These are phyloP conservation scores for Lachancea quebecensis DNA, from an alignment of 805 yeast genomes.

Conservation along the genomic window DNA sequence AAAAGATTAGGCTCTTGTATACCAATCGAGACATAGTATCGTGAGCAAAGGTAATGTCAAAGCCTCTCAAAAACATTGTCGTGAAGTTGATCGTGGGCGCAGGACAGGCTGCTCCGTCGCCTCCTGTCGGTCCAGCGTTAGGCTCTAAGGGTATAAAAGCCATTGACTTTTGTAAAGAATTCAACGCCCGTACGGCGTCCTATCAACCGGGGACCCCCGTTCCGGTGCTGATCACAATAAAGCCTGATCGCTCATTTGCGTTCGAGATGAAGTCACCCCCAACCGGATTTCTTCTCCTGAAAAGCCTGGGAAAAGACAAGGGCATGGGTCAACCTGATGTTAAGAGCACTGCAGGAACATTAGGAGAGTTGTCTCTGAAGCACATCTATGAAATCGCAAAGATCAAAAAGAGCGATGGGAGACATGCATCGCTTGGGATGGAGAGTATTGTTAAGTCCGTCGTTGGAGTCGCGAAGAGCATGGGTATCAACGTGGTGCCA, in stretches of 20 bases:
- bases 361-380: constrained; percentile 70
- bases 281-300: constrained; percentile 75
- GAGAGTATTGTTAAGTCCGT: constrained; percentile 76
- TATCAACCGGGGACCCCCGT: constrained; percentile 82
- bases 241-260: constrained; percentile 85
- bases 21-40: neutral
- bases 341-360: constrained; percentile 26
- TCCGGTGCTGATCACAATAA: constrained; percentile 77
- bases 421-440: constrained; percentile 63
- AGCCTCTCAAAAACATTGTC: constrained; percentile 50
- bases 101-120: constrained; percentile 97
- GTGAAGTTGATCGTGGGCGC: constrained; percentile 93
- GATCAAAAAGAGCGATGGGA: constrained; percentile 79
- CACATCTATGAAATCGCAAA: constrained; percentile 93
- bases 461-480: constrained; percentile 79
- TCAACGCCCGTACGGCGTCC: constrained; percentile 92
- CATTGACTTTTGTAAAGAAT: constrained; percentile 96
- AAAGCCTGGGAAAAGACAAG: constrained; percentile 64
- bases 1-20: neutral
- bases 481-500: constrained; percentile 78
- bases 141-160: constrained; percentile 99
- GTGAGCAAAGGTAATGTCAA: constrained; percentile 19
- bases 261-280: constrained; percentile 90
- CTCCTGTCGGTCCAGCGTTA: constrained; percentile 98
- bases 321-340: constrained; percentile 59